Base-by-base conservation (phyloP, 2,329 filamentous ascomycete species). In the Beauveria sp. region DNA sequence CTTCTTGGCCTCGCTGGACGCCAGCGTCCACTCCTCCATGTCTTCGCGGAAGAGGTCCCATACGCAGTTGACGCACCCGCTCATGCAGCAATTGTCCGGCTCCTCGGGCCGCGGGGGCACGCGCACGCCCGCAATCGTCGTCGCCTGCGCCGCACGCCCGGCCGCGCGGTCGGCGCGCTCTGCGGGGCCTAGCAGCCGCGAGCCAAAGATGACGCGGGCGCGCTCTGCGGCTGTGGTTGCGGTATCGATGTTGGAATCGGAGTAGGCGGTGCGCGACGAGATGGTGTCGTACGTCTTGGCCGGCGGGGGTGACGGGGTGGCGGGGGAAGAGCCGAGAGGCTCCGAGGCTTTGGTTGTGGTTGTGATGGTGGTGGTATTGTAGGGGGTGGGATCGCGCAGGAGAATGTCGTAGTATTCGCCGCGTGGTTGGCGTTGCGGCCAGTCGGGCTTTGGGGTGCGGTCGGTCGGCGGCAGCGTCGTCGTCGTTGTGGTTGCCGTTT, bases 81-180 rank as follows among this genome's bases (percentile, higher is more conserved):
- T 95, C 95, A 99, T 99, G 76, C 95, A 99, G 81, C 95, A 99
- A 72, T 99, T 97, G 70, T 98, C 95, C 3, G 95, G 95, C 75
- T 99, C 93, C 53, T 86, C 82, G 1, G 95, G 95, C 53, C 84
- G 84, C 0, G 92, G 93, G 2, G 95, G 95, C 5, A 98, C 88
- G 20, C 85, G 76, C 1, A 98, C 83, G 3, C 93, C 93, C 1
- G 90, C 92, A 61, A 97, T 79, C 64, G 85, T 79, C 9, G 79
- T 83, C 55, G 86, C 86, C 64, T 83, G 79, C 16, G 81, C 77
- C 14, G 84, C 77, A 42, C 86, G 81, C 50, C 84, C 80, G 3
- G 80, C 81, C 6, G 85, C 75, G 46, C 85, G 82, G 63, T 85
- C 83, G 65, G 82, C 82, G 46, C 88, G 81, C 69, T 91, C 87